Evolutionary conservation across 2,329 filamentous ascomycete species (phyloP).

Genomic region (Cordyceps tenuipes): DNA sequence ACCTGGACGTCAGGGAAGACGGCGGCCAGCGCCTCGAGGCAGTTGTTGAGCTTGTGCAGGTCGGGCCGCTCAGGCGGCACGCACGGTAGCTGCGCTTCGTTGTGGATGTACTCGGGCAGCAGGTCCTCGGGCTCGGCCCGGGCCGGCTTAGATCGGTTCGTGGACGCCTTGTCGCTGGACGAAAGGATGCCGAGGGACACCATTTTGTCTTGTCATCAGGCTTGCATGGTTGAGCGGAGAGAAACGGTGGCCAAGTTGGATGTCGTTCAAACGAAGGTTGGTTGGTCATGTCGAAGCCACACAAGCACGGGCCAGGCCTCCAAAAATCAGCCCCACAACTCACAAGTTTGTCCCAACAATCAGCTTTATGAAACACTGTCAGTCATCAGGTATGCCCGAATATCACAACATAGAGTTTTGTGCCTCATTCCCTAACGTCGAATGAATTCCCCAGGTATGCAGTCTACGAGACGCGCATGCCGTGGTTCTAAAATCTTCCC

Average conservation of each 20-base stretch:
- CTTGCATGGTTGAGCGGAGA: constrained; percentile 25
- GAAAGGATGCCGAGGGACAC: constrained; percentile 41
- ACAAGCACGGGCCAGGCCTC: background rate
- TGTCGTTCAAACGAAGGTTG: background rate
- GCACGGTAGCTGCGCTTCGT: constrained; percentile 45
- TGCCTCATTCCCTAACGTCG: constrained; percentile 12
- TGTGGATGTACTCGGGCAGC: constrained; percentile 41
- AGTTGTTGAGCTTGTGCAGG: constrained; percentile 60
- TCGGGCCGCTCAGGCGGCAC: constrained; percentile 47
- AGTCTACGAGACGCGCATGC: constrained; percentile 27
- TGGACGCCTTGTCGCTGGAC: constrained; percentile 30
- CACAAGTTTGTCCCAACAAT: background rate
- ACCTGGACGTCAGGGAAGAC: constrained; percentile 76
- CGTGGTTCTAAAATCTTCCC: constrained; percentile 26
- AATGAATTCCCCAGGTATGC: constrained; percentile 24
- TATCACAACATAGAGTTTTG: constrained; percentile 24
- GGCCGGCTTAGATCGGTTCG: constrained; percentile 23
- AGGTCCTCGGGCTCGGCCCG: constrained; percentile 19
- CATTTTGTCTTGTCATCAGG: constrained; percentile 31
- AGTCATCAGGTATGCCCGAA: background rate
- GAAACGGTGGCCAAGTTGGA: background rate
- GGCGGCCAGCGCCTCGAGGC: constrained; percentile 58
- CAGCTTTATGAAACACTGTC: background rate
- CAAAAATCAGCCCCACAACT: background rate
- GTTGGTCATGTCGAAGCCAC: background rate